Conservation (phyloP, 176 grass and related monocot genomes). For the Aegilops longissima region DNA sequence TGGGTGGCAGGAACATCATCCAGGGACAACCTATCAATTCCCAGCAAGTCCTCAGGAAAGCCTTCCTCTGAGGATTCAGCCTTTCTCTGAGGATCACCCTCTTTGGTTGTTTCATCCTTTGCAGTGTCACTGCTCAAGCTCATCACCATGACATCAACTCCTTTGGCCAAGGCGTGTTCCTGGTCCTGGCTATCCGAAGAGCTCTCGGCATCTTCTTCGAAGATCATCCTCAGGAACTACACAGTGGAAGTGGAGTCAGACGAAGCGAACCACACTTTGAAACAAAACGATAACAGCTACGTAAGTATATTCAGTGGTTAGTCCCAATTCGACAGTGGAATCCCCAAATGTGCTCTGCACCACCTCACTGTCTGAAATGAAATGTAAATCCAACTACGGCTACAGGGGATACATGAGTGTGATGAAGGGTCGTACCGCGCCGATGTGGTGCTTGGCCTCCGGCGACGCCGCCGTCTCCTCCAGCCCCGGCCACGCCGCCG, state of each 20-base stretch:
- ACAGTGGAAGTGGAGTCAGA: neutral
- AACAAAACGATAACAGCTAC: no score
- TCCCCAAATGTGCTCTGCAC: neutral
- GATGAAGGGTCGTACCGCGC: conserved; percentile 51
- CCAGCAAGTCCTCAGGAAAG: conserved; percentile 31
- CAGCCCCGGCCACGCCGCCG: conserved; percentile 73
- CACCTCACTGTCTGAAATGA: neutral
- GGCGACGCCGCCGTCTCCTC: conserved; percentile 91
- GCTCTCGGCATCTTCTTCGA: conserved; percentile 54
- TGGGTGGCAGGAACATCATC: conserved; percentile 48
- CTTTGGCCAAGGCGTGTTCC: conserved; percentile 69
- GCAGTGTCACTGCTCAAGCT: conserved; percentile 33
- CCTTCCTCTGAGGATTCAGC: conserved; percentile 22
- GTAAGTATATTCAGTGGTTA: neutral
- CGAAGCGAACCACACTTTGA: neutral
- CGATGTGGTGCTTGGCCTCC: conserved; percentile 82
- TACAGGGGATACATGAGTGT: neutral
- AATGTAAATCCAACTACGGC: neutral
- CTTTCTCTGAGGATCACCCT: conserved; percentile 7
- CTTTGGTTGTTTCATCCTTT: neutral
- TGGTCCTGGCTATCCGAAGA: conserved; percentile 56
- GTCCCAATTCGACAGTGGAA: neutral
- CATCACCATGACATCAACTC: conserved; percentile 80
- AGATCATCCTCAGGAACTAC: conserved; percentile 82
- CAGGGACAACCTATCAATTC: conserved; percentile 40